Base-by-base conservation (phyloP, 495 filamentous ascomycete genomes). In the Aspergillus haitiensis region DNA sequence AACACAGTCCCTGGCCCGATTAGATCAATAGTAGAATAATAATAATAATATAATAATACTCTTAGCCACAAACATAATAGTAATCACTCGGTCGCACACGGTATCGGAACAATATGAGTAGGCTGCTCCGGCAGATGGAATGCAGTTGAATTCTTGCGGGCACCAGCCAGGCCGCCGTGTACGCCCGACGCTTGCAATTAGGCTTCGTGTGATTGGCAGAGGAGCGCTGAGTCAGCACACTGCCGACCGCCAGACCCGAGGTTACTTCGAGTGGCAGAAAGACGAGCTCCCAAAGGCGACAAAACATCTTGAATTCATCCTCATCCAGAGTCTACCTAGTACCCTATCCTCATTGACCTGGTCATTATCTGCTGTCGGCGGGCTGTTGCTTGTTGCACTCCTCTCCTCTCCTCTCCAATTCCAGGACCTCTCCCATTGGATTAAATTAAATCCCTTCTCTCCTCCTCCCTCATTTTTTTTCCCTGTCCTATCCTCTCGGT, bases 161-260 rank as follows among this genome's bases (percentile, higher is more conserved):
- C 21, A 27, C 21, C 21, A 27, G 21, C 21, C 21, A 46, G 10
- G 16, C 45, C 55, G 65, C 76, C 76, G 76, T 79, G 72, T 75
- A 67, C 73, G 73, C 74, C 76, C 76, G 76, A 79, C 66, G 70
- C 71, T 79, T 76, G 67, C 65, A 74, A 77, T 78, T 77, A 76
- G 60, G 39, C 51, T 33, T 3, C 6, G 10, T 48, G 18, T 79
- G 74, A 79, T 79, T 79, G 76, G 76, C 61, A 16, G 3, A 1
- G 0, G 11, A 1, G 0, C 5, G 71, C 66, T 74, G 68, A 74
- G 66, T 75, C 73, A 76, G 69, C 72, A 48, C 2, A 34, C 57
- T 66, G 62, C 67, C 70, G 70, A 69, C 68, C 58, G 61, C 63
- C 74, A 72, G 70, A 77, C 75, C 76, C 73, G 73, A 77, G 75